These are phyloP conservation scores for Thalassiosira ordinaria DNA, from an alignment of 352 stramenopile genomes.

Conservation along the genomic window DNA sequence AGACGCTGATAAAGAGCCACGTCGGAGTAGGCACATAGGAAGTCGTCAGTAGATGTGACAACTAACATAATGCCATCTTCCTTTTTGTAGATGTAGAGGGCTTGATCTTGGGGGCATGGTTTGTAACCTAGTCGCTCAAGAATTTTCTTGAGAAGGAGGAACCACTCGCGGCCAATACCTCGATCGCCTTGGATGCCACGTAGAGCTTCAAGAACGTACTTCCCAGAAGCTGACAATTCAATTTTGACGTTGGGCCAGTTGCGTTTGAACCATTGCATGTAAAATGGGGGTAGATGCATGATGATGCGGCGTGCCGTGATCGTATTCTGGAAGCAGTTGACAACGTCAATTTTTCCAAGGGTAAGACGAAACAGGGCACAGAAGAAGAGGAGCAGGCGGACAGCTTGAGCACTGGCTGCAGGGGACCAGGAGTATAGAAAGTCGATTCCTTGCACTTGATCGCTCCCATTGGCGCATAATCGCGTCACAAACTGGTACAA, in stretches of 20 bases:
- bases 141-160: slow-evolving; percentile 12
- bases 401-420: not conserved
- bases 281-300: slow-evolving; percentile 13
- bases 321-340: slow-evolving; percentile 22
- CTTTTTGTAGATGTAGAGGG: slow-evolving; percentile 15
- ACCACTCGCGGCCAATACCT: slow-evolving; percentile 29
- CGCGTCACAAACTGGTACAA: slow-evolving; percentile 20
- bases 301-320: not conserved
- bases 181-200: slow-evolving; percentile 37
- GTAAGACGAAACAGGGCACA: not conserved
- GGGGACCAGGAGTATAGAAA: slow-evolving; percentile 23
- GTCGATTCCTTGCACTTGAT: slow-evolving; percentile 22
- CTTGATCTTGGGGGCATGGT: slow-evolving; percentile 8
- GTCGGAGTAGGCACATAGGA: slow-evolving; percentile 34
- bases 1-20: slow-evolving; percentile 9
- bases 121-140: slow-evolving; percentile 21
- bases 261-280: slow-evolving; percentile 23
- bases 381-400: not conserved
- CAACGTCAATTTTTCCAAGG: slow-evolving; percentile 3
- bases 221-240: not conserved
- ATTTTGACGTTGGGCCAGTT: slow-evolving; percentile 24
- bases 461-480: slow-evolving; percentile 24
- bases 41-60: slow-evolving; percentile 50
- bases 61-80: slow-evolving; percentile 20
- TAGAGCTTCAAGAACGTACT: slow-evolving; percentile 20